Base-by-base conservation (phyloP, 108 stramenopile genomes). In the Cyclotella baltica region DNA sequence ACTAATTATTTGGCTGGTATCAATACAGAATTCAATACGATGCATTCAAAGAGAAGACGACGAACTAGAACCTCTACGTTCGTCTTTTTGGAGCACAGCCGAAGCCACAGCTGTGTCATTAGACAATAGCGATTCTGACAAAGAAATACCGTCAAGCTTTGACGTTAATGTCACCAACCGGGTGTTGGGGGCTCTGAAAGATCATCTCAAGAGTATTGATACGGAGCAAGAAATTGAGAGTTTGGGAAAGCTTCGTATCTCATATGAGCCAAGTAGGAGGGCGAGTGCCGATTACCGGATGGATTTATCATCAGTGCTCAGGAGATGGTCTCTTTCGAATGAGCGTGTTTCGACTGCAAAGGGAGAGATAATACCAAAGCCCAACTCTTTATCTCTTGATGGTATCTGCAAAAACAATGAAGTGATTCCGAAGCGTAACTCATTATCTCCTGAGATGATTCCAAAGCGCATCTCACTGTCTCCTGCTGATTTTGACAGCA, bases 201-300 rank as follows among this genome's bases (percentile, higher is more conserved):
- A 55, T n/a, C 55, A 55, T 25, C 55, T 55, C 11, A n/a, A 55
- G 25, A 55, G 25, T 27, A 55, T 55, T 55, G 23, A n/a, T 5
- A 23, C 55, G 25, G 55, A 55, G 25, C 55, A 55, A 27, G 55
- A 55, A 55, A 25, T 55, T 55, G 55, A 55, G 55, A 55, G 55
- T 55, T 55, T 55, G 25, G 55, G 55, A 27, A 55, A 55, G 55
- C 55, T 55, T 10, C 55, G 25, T 25, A 25, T 55, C 1, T 55
- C 55, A 10, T 55, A 23, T 55, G 55, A 55, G 23, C 55, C 55
- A n/a, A 2, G 10, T 23, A 55, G 22, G 1, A 55, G 25, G 55
- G 55, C 22, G 25, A 25, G 47, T n/a, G 47, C 40, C 40, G 6
- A 6, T 43, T 13, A 55, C 11, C 55, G 25, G 23, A 3, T 55